Base-by-base conservation (phyloP, 2,329 filamentous ascomycete genomes). In the Fusarium chuoi region DNA sequence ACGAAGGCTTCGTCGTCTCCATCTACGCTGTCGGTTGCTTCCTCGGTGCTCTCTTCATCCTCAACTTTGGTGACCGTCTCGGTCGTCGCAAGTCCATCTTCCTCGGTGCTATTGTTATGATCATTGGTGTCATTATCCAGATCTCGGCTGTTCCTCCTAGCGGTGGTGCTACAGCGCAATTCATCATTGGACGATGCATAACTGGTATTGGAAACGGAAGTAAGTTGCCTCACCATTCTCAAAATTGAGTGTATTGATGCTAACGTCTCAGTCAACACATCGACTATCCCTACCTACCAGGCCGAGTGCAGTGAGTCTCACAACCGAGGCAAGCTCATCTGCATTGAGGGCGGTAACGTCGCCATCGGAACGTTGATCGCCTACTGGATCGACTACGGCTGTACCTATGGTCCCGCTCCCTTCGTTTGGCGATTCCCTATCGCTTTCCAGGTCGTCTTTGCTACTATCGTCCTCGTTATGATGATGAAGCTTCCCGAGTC, bases 71-170 rank as follows among this genome's bases (percentile, higher is more conserved):
- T 39, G 90, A 92, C 68, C 69, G 84, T 7, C 78, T 87, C 7
- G 85, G 85, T 35, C 78, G 86, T 42, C 81, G 87, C 44, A 87
- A 86, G 4, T 89, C 90, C 60, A 88, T 92, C 74, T 83, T 89
- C 36, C 41, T 83, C 15, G 90, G 90, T 26, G 87, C 86, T 22
- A 67, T 83, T 7, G 85, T 92, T 71, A 89, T 92, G 86, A 85
- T 89, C 12, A 62, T 90, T 18, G 90, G 90, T n/a, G 89, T 90
- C 46, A 82, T 88, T 20, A 85, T 92, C 38, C 91, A 92, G 78
- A 82, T 88, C 55, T 82, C 85, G 20, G 56, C 81, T 24, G 77
- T 80, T 78, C 82, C 80, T 17, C 67, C 67, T 10, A 78, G 86
- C 8, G 66, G 75, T 9, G 66, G 54, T n/a, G 73, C 68, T 13